Percentiles rank a stretch among this genome's conserved stretches.
phyloP scores from a whole-genome alignment of 495 filamentous ascomycete genomes.

The Choiromyces venosus region DNA sequence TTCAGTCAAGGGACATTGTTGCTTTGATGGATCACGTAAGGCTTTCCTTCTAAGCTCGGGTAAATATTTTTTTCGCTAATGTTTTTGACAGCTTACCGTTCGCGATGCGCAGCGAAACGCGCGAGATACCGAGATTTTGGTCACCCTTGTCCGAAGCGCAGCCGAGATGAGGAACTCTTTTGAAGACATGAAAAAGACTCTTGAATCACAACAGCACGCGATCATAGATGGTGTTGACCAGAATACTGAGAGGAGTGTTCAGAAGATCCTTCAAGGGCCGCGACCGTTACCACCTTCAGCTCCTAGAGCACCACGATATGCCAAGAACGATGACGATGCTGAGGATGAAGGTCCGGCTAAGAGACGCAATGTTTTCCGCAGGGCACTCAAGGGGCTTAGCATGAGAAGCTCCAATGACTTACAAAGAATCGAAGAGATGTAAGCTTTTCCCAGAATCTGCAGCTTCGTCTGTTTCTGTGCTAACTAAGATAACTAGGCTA shows the following conservation, averaged over 20 bases:
- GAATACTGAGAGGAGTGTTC: conserved; percentile 75
- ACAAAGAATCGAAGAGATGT: conserved; percentile 86
- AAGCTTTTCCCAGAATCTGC: conserved; percentile 13
- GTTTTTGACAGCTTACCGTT: conserved; percentile 71
- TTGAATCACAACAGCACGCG: conserved; percentile 76
- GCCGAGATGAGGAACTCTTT: conserved; percentile 97
- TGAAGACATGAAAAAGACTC: conserved; percentile 89
- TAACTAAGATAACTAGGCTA: conserved; percentile 46
- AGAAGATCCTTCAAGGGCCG: conserved; percentile 77
- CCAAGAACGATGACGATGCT: conserved; percentile 57
- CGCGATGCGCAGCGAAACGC: conserved; percentile 95
- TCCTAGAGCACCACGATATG: conserved; percentile 52
- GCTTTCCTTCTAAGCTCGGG: conserved; percentile 20
- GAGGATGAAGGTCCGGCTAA: conserved; percentile 68
- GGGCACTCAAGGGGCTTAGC: conserved; percentile 82
- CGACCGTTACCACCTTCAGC: conserved; percentile 70
- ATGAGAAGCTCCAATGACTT: conserved; percentile 83
- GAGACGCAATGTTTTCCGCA: conserved; percentile 81
- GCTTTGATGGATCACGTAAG: conserved; percentile 94
- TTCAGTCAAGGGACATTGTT: conserved; percentile 95
- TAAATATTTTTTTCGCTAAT: conserved; percentile 35
- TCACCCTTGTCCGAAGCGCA: conserved; percentile 86
- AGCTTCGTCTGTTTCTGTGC: conserved; percentile 7
- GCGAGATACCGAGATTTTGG: conserved; percentile 90
- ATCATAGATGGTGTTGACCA: conserved; percentile 78